phyloP scores from a whole-genome alignment of 768 basidiomycete species.

The Russula abietina region DNA sequence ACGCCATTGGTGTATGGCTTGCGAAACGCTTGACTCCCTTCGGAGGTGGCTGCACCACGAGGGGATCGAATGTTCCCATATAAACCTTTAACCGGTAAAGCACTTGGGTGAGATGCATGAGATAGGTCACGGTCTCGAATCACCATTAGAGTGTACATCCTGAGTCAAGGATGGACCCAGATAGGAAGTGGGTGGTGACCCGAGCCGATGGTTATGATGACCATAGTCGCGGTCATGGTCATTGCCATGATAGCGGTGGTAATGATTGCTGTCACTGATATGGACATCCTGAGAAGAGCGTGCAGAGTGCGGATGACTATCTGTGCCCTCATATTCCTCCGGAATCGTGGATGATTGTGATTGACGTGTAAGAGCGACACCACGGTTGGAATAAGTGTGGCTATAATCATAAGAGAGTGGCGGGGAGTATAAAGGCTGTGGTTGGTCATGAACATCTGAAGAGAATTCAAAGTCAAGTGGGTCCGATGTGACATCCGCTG shows the following conservation, averaged over 20 bases:
- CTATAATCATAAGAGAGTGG: constrained; percentile 22
- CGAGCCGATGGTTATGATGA: constrained; percentile 19
- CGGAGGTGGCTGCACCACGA: constrained; percentile 1
- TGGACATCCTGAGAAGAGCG: constrained; percentile 18
- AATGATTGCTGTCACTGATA: not conserved
- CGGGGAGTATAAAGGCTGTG: constrained; percentile 24
- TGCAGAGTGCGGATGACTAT: constrained; percentile 19
- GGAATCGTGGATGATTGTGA: constrained; percentile 19
- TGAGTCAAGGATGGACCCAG: constrained; percentile 7
- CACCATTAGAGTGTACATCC: constrained; percentile 23
- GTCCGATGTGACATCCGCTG: constrained; percentile 60
- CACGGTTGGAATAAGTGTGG: constrained; percentile 23
- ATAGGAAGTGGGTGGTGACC: not conserved
- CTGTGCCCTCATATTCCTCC: constrained; percentile 20
- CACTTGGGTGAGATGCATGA: constrained; percentile 15
- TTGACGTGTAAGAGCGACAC: constrained; percentile 13
- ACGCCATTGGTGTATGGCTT: constrained; percentile 2
- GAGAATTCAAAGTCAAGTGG: constrained; percentile 29
- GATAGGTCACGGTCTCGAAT: constrained; percentile 22
- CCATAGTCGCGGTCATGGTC: constrained; percentile 15
- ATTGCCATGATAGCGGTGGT: constrained; percentile 14
- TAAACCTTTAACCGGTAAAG: constrained; percentile 20
- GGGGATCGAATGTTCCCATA: constrained; percentile 15
- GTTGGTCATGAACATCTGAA: constrained; percentile 25
- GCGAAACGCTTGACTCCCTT: not conserved